phyloP scores from a whole-genome alignment of 176 grass and related monocot species.

The Zoysia pacifica region DNA sequence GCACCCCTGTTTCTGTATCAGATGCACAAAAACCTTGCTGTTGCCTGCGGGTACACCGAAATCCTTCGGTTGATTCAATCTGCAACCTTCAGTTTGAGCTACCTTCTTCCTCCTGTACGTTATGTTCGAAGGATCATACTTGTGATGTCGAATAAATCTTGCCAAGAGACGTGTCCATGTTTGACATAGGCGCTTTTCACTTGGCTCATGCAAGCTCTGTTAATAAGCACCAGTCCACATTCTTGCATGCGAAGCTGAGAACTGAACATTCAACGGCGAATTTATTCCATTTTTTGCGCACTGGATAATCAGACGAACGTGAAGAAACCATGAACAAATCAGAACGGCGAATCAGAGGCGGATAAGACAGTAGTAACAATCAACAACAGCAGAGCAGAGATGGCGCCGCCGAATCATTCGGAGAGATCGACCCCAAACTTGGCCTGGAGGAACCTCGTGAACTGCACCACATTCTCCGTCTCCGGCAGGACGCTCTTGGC shows the following conservation, averaged over 20 bases:
- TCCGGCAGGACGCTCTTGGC: constrained; percentile 33
- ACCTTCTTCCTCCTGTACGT: no score
- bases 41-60: no score
- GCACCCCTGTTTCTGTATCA: no score
- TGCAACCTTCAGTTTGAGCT: no score
- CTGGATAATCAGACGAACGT: no score
- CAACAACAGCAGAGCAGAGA: no score
- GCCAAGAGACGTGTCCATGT: background rate
- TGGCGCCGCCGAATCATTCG: background rate
- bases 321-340: no score
- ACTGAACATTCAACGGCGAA: background rate
- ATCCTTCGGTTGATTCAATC: no score
- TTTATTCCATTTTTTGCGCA: background rate
- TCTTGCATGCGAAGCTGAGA: background rate
- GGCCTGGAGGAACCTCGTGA: constrained; percentile 46
- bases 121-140: background rate
- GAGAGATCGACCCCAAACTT: constrained; percentile 22
- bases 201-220: background rate
- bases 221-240: background rate
- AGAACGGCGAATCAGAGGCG: no score
- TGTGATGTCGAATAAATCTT: background rate
- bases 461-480: constrained; percentile 41
- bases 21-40: no score
- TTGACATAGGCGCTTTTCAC: no score
- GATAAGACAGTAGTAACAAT: no score